Evolutionary conservation across 2,329 filamentous ascomycete species (phyloP).

Genomic region (Fusarium verticillioides): DNA sequence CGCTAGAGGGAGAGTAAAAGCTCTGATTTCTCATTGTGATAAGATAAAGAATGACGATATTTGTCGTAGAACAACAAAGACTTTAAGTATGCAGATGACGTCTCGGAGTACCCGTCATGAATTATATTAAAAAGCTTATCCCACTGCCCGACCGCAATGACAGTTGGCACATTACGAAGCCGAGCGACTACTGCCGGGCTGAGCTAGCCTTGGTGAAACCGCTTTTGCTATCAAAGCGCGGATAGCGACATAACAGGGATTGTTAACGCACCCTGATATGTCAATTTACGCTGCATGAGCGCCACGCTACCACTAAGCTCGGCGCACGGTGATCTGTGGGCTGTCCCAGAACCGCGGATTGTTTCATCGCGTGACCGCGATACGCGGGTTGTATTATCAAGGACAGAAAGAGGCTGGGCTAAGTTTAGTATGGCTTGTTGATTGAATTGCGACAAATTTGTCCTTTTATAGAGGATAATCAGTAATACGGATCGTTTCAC

Average conservation of each 20-base stretch:
- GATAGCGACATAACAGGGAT: not conserved
- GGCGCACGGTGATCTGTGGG: not conserved
- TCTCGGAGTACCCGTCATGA: not conserved
- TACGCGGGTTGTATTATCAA: not conserved
- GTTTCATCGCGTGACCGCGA: not conserved
- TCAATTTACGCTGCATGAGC: not conserved
- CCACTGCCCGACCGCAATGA: not conserved
- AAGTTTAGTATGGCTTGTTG: fast-evolving
- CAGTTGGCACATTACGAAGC: not conserved
- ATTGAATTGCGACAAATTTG: not conserved
- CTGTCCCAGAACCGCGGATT: not conserved
- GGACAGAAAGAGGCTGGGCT: not conserved
- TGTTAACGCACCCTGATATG: not conserved
- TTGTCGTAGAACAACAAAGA: fast-evolving
- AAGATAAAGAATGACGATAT: not conserved
- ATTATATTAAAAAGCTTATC: not conserved
- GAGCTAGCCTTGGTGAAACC: not conserved
- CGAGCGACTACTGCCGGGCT: not conserved
- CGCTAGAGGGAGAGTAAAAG: not conserved
- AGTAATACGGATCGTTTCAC: fast-evolving
- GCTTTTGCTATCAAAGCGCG: not conserved
- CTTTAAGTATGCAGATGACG: not conserved
- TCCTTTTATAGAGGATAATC: not conserved
- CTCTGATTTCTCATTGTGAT: not conserved
- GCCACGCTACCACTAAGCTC: not conserved